Percentiles rank a stretch among this genome's conserved stretches.
phyloP scores from a whole-genome alignment of 2,329 filamentous ascomycete genomes.

The Colletotrichum echinochloae region DNA sequence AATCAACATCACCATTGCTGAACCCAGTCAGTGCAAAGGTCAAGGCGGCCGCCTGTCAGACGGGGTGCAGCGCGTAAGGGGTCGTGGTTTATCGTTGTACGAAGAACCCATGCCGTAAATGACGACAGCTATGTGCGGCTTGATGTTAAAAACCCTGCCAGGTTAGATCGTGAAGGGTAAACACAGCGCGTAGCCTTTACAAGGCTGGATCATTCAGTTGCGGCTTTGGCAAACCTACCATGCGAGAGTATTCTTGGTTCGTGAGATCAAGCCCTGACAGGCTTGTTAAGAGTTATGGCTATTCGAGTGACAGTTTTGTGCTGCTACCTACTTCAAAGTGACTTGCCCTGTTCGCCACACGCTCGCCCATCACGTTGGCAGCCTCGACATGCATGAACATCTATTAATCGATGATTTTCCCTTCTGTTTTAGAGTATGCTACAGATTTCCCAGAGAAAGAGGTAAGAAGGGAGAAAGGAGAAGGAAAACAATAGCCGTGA shows the following conservation, averaged over 20 bases:
- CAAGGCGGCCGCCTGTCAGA: neutral
- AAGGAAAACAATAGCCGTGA: neutral
- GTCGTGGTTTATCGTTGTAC: neutral
- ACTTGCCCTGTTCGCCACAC: neutral
- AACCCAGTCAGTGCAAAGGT: neutral
- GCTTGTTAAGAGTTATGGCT: neutral
- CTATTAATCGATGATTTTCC: neutral
- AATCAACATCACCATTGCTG: neutral
- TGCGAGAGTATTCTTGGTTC: neutral
- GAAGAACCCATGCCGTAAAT: no score
- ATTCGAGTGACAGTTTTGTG: neutral
- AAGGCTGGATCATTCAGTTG: neutral
- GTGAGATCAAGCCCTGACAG: neutral
- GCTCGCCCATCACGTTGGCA: neutral
- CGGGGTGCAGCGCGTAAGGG: neutral
- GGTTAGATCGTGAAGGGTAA: neutral
- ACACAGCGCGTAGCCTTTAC: neutral
- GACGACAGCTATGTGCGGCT: neutral
- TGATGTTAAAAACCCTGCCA: neutral
- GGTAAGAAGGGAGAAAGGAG: neutral
- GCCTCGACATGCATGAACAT: neutral
- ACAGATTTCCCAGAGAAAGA: slow-evolving; percentile 7
- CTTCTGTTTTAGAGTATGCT: slow-evolving; percentile 5
- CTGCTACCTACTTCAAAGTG: neutral
- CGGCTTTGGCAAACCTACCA: neutral